Conservation (phyloP, 176 grass and related monocot genomes). For the Oryza officinalis region DNA sequence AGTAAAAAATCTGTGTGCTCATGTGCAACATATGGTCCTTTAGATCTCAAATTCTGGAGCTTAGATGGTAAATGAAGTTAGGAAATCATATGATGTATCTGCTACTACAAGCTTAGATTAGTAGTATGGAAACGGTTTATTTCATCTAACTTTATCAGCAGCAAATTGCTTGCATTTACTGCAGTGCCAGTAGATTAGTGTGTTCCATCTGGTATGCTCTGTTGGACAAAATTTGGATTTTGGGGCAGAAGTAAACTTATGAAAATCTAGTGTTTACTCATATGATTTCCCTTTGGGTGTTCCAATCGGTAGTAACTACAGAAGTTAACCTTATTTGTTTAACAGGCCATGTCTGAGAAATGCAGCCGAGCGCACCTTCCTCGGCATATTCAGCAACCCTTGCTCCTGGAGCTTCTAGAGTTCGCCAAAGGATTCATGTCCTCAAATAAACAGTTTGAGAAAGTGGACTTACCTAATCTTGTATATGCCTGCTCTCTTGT, state of each 20-base stretch:
- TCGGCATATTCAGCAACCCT: constrained; percentile 65
- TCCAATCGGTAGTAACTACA: constrained; percentile 10
- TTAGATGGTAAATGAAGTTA: neutral
- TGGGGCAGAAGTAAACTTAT: neutral
- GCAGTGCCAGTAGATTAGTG: neutral
- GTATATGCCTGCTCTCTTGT: constrained; percentile 76
- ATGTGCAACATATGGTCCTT: neutral
- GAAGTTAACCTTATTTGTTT: constrained; percentile 18
- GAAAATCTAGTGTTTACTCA: neutral
- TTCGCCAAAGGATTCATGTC: constrained; percentile 60
- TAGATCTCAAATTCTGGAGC: neutral
- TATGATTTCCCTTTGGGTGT: neutral
- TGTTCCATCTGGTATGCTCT: constrained; percentile 1
- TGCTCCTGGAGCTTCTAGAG: constrained; percentile 76
- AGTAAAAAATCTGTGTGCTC: neutral
- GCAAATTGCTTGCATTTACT: neutral
- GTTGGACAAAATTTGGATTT: constrained; percentile 4
- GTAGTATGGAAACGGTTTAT: neutral
- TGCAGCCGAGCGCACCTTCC: constrained; percentile 62
- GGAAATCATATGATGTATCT: neutral
- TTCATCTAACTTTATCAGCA: neutral
- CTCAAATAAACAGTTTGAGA: constrained; percentile 51
- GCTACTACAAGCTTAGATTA: neutral
- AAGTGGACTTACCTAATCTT: constrained; percentile 55
- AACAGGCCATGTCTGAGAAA: constrained; percentile 55